Evolutionary conservation across 305 asterid species (phyloP).

Genomic region (Fraxinus ornus): DNA sequence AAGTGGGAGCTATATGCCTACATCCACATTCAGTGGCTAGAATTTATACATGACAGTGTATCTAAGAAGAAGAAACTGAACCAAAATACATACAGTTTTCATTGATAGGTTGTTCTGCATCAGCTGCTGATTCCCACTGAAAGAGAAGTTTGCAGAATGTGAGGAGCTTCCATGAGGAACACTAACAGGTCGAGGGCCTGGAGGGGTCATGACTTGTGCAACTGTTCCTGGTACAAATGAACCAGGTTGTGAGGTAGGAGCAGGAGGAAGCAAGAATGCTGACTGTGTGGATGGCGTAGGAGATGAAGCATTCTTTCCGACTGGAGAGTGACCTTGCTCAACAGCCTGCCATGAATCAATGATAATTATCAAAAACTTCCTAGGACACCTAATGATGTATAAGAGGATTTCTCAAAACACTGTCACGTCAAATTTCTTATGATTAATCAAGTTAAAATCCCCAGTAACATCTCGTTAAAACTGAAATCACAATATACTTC

Average conservation of each 20-base stretch:
- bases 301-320: slow-evolving; percentile 24
- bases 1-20: slow-evolving; percentile 8
- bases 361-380: not conserved
- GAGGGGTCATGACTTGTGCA: slow-evolving; percentile 37
- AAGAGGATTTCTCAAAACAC: not conserved
- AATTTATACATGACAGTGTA: slow-evolving; percentile 11
- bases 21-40: slow-evolving; percentile 12
- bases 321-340: slow-evolving; percentile 24
- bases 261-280: slow-evolving; percentile 25
- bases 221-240: slow-evolving; percentile 34
- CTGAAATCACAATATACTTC: not conserved
- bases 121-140: slow-evolving; percentile 36
- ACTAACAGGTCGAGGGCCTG: slow-evolving; percentile 30
- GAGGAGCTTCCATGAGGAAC: slow-evolving; percentile 33
- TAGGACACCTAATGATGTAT: not conserved
- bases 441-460: not conserved
- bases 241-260: slow-evolving; percentile 31
- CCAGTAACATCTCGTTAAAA: not conserved
- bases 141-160: slow-evolving; percentile 38
- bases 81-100: slow-evolving; percentile 35
- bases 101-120: slow-evolving; percentile 42
- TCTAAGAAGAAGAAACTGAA: slow-evolving; percentile 15
- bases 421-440: not conserved
- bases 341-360: slow-evolving; percentile 28
- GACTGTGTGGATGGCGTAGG: slow-evolving; percentile 17